These are phyloP conservation scores for Eutypella sp. DNA, from an alignment of 2,329 filamentous ascomycete species.

Conservation along the genomic window DNA sequence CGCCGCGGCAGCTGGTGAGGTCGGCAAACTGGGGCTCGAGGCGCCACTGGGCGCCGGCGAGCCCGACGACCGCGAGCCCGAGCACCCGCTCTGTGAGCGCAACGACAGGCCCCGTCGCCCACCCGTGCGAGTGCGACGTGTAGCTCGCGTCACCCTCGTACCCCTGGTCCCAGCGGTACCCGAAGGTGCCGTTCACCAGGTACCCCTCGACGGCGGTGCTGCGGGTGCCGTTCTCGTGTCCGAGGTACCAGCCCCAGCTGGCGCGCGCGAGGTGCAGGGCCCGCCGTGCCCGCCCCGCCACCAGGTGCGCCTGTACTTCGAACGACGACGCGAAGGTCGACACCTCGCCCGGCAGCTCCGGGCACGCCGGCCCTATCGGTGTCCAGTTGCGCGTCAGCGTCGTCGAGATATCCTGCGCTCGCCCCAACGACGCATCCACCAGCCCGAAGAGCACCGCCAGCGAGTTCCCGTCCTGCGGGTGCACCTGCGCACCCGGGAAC, in stretches of 20 bases:
- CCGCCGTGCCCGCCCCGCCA: conserved; percentile 39
- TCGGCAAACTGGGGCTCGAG: conserved; percentile 36
- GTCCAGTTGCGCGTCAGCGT: conserved; percentile 48
- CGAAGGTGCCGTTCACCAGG: conserved; percentile 49
- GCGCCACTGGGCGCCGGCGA: conserved; percentile 30
- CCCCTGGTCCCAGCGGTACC: conserved; percentile 48
- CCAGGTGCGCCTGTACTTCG: conserved; percentile 54
- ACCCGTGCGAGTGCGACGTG: conserved; percentile 46
- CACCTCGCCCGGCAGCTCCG: conserved; percentile 53
- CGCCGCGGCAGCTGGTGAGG: conserved; percentile 32
- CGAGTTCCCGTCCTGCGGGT: conserved; percentile 57
- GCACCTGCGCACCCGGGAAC: conserved; percentile 38
- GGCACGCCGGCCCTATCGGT: conserved; percentile 48
- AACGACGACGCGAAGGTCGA: conserved; percentile 55
- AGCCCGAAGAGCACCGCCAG: conserved; percentile 48
- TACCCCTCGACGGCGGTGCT: conserved; percentile 58
- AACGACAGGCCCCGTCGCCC: conserved; percentile 43
- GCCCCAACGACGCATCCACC: conserved; percentile 26
- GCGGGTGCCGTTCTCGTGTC: conserved; percentile 51
- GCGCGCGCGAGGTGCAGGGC: conserved; percentile 51
- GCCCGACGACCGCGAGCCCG: conserved; percentile 34
- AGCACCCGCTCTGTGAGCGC: conserved; percentile 39
- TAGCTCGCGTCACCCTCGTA: conserved; percentile 45
- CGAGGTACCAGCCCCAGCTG: conserved; percentile 57
- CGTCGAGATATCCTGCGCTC: conserved; percentile 36